Evolutionary conservation across 768 basidiomycete species (phyloP).

Genomic region (Lentinula boryana): DNA sequence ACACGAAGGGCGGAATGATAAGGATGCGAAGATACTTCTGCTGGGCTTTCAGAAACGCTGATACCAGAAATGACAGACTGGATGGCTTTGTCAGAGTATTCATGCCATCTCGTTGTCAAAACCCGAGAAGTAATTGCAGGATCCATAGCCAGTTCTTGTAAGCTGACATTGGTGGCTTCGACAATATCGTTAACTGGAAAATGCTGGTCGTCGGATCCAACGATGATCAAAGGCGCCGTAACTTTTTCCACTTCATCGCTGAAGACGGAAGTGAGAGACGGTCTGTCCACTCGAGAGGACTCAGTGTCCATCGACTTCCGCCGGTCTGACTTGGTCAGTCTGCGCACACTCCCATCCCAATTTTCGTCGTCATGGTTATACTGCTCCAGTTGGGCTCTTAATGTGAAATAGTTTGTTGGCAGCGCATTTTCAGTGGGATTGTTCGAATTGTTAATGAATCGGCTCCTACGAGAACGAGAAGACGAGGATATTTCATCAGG

Average conservation of each 20-base stretch:
- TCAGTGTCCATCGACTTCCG: constrained; percentile 17
- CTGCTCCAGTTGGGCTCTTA: constrained; percentile 56
- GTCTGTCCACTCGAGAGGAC: constrained; percentile 17
- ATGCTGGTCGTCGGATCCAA: constrained; percentile 25
- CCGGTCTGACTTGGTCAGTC: constrained; percentile 39
- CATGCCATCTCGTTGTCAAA: constrained; percentile 70
- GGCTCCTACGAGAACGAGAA: constrained; percentile 5
- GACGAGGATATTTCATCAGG: constrained; percentile 39
- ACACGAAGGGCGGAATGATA: constrained; percentile 66
- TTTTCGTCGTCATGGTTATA: constrained; percentile 25
- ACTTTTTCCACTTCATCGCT: constrained; percentile 24
- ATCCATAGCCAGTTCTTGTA: constrained; percentile 14
- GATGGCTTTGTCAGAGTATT: constrained; percentile 70
- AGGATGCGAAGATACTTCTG: constrained; percentile 42
- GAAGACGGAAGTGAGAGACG: constrained; percentile 18
- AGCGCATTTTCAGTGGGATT: constrained; percentile 13
- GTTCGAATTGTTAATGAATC: neutral
- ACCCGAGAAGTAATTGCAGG: constrained; percentile 37
- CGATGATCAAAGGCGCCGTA: constrained; percentile 38
- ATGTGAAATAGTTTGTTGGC: constrained; percentile 51
- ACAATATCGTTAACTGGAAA: constrained; percentile 1
- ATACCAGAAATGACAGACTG: constrained; percentile 54
- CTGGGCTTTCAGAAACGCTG: constrained; percentile 36
- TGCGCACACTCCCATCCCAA: constrained; percentile 55
- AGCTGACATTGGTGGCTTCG: constrained; percentile 2